These are phyloP conservation scores for Pichia sp. DNA, from an alignment of 1,139 yeast genomes.

Conservation along the genomic window DNA sequence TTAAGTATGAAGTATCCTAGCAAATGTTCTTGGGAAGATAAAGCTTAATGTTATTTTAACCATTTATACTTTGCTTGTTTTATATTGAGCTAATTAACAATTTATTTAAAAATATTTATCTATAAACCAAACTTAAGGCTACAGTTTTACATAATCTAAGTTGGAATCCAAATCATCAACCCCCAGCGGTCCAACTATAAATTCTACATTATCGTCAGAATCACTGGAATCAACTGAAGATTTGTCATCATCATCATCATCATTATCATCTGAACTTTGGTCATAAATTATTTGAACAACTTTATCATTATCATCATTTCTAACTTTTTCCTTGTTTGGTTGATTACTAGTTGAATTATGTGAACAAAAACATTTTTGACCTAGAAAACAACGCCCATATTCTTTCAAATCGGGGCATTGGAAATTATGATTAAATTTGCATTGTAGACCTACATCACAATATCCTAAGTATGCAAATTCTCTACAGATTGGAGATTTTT, in stretches of 20 bases:
- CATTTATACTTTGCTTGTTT: neutral
- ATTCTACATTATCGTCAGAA: conserved; percentile 13
- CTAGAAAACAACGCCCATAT: conserved; percentile 47
- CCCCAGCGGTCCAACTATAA: conserved; percentile 14
- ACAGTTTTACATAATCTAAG: neutral
- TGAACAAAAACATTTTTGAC: conserved; percentile 10
- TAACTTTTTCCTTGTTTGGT: neutral
- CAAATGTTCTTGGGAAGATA: conserved; percentile 1
- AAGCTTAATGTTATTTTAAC: neutral
- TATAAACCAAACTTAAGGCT: neutral
- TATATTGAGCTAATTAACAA: neutral
- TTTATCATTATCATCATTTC: conserved; percentile 32
- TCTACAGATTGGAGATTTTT: conserved; percentile 44
- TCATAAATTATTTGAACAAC: conserved; percentile 21
- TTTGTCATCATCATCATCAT: too few relatives aligned
- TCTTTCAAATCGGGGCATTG: conserved; percentile 71
- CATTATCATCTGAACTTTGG: conserved; percentile 6
- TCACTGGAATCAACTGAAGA: conserved; percentile 4
- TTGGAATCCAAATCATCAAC: conserved; percentile 14
- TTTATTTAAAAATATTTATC: neutral
- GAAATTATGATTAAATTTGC: conserved; percentile 51
- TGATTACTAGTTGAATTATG: conserved; percentile 3
- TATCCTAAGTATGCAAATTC: conserved; percentile 64
- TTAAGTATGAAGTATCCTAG: conserved; percentile 4
- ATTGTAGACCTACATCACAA: conserved; percentile 54